Conservation (phyloP, 495 filamentous ascomycete genomes). For the Delitschia confertaspora region DNA sequence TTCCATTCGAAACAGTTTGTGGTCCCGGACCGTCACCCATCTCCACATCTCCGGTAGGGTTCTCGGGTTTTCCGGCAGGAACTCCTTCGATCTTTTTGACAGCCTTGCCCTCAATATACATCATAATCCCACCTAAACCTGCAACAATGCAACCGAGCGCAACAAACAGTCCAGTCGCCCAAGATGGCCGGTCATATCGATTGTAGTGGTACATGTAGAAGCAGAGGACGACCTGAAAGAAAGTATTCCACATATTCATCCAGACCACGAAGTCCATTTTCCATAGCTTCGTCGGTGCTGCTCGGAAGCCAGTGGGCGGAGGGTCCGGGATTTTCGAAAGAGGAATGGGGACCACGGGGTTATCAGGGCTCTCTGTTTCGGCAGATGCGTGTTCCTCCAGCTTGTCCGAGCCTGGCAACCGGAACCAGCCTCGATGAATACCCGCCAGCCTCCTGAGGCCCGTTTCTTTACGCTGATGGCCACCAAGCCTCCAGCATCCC, state of each 20-base stretch:
- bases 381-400: constrained; percentile 16
- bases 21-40: not conserved
- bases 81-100: constrained; percentile 62
- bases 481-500: constrained; percentile 49
- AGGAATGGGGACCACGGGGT: constrained; percentile 48
- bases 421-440: constrained; percentile 63
- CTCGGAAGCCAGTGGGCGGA: constrained; percentile 55
- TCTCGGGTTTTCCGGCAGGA: constrained; percentile 11
- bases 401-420: constrained; percentile 47
- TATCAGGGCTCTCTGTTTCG: constrained; percentile 23
- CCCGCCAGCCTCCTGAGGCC: constrained; percentile 54
- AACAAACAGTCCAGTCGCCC: constrained; percentile 68
- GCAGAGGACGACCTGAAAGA: constrained; percentile 61
- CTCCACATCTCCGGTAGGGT: not conserved
- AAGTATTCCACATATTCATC: constrained; percentile 64
- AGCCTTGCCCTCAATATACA: constrained; percentile 48
- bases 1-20: not conserved
- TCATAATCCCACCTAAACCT: constrained; percentile 58
- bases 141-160: constrained; percentile 59
- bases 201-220: constrained; percentile 76
- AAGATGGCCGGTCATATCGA: constrained; percentile 55
- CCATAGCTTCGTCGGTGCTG: constrained; percentile 58
- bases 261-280: constrained; percentile 74
- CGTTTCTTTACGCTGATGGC: constrained; percentile 35
- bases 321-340: constrained; percentile 43